These are phyloP conservation scores for Tausonia pullulans DNA, from an alignment of 1,284 basidiomycete species.

Conservation along the genomic window DNA sequence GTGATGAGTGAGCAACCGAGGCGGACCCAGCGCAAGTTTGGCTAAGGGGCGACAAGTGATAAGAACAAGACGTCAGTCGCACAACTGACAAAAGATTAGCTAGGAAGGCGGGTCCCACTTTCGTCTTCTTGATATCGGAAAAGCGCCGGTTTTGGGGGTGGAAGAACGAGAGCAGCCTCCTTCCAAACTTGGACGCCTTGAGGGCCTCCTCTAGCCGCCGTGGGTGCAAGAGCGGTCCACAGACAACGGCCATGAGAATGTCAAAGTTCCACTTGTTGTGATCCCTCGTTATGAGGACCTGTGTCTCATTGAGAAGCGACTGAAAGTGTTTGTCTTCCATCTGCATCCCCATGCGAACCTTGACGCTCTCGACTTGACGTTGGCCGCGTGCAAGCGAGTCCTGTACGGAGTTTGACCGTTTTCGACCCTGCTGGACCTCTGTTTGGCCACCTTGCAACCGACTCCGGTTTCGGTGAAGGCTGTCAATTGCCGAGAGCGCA, in stretches of 20 bases:
- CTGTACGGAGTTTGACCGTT: conserved; percentile 55
- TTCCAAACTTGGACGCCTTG: conserved; percentile 76
- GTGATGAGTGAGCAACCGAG: conserved; percentile 70
- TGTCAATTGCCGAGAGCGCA: conserved; percentile 78
- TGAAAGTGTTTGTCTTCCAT: conserved; percentile 90
- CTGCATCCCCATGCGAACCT: conserved; percentile 76
- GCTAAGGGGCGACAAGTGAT: conserved; percentile 36
- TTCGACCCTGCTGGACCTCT: conserved; percentile 13
- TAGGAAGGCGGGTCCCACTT: conserved; percentile 38
- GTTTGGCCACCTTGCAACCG: conserved; percentile 40
- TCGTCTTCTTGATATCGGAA: conserved; percentile 63
- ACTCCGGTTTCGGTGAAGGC: conserved; percentile 72
- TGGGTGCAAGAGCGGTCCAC: conserved; percentile 82
- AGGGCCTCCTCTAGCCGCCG: conserved; percentile 94
- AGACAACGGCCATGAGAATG: conserved; percentile 73
- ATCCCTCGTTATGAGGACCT: conserved; percentile 82
- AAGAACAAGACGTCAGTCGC: conserved; percentile 1
- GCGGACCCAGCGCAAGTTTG: conserved; percentile 69
- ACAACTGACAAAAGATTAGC: not conserved
- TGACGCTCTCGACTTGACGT: conserved; percentile 78
- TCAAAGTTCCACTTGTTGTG: conserved; percentile 90
- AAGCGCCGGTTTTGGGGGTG: conserved; percentile 82
- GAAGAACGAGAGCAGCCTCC: conserved; percentile 79
- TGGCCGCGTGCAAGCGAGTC: conserved; percentile 79
- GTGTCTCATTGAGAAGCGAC: conserved; percentile 62